A percentile compares a stretch with the other conserved stretches of the same genome.
Conservation (phyloP, 2,329 filamentous ascomycete genomes). For the Epichloe typhina region DNA sequence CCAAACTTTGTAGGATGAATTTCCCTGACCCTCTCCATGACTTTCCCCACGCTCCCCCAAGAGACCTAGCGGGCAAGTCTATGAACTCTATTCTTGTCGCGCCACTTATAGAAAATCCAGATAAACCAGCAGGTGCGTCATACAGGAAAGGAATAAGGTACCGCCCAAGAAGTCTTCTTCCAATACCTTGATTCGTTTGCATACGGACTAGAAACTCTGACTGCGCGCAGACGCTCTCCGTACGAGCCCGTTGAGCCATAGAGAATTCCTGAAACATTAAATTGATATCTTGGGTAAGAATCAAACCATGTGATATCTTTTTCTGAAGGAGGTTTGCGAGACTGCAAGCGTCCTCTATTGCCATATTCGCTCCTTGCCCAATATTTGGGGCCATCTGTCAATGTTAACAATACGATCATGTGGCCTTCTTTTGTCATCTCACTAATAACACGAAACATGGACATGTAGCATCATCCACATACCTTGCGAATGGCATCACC, state of each 20-base stretch:
- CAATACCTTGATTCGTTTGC: conserved; percentile 6
- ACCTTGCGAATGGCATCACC: conserved; percentile 21
- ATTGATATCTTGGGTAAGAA: not conserved
- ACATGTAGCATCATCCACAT: conserved; percentile 3
- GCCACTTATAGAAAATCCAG: conserved; percentile 1
- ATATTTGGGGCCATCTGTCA: conserved; percentile 9
- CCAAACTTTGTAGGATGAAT: not conserved
- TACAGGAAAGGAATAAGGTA: conserved; percentile 6
- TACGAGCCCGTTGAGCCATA: not conserved
- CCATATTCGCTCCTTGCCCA: conserved; percentile 11
- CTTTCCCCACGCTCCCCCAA: not conserved
- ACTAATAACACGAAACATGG: not conserved
- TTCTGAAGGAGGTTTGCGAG: conserved; percentile 7
- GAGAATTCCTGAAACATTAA: conserved; percentile 1
- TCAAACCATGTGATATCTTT: not conserved
- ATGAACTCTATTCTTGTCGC: not conserved
- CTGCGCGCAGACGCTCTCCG: conserved; percentile 3
- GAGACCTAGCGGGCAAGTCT: not conserved
- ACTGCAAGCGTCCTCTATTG: conserved; percentile 9
- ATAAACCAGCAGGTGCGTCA: conserved; percentile 7
- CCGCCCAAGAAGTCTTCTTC: conserved; percentile 4
- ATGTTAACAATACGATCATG: not conserved
- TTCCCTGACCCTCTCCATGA: too few species aligned
- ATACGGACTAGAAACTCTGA: conserved; percentile 9
- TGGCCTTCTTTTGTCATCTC: not conserved